Conservation (phyloP, 2,329 filamentous ascomycete species). For the Reticulascus tulasneorum region DNA sequence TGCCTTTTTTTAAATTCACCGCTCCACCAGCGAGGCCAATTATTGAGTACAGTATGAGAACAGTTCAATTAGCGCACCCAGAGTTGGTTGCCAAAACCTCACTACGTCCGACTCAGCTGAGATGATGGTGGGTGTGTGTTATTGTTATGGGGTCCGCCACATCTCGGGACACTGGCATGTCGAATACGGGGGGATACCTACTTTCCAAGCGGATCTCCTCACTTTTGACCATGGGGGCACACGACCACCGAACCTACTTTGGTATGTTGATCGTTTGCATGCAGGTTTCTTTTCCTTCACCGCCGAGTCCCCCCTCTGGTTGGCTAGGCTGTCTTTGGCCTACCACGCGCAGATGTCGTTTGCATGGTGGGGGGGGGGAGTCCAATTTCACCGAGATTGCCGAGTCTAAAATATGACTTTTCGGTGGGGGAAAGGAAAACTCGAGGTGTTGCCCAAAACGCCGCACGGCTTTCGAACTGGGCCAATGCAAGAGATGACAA, state of each 20-base stretch:
- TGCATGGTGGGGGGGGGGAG: constrained; percentile 12
- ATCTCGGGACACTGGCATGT: no score
- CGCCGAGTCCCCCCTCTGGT: no score
- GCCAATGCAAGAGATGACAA: constrained; percentile 9
- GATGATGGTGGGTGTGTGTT: no score
- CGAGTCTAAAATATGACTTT: constrained; percentile 12
- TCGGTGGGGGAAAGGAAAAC: constrained; percentile 7
- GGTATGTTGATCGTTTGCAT: no score
- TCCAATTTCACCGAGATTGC: constrained; percentile 15
- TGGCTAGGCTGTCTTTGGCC: constrained; percentile 8
- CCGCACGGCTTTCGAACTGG: constrained; percentile 5
- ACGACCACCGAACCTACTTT: constrained; percentile 9
- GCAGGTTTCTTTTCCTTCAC: no score
- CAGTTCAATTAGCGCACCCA: no score
- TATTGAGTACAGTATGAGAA: no score
- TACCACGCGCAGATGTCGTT: constrained; percentile 5
- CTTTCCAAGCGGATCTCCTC: constrained; percentile 8
- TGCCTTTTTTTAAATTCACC: constrained; percentile 12
- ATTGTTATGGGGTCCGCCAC: no score
- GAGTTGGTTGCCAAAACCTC: no score
- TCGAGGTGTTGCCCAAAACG: constrained; percentile 10
- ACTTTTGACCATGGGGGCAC: constrained; percentile 3
- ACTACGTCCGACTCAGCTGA: no score
- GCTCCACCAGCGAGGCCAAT: neutral
- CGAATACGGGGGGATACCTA: no score